phyloP scores from a whole-genome alignment of 768 basidiomycete species.

The Hygrophorus pudorinus region DNA sequence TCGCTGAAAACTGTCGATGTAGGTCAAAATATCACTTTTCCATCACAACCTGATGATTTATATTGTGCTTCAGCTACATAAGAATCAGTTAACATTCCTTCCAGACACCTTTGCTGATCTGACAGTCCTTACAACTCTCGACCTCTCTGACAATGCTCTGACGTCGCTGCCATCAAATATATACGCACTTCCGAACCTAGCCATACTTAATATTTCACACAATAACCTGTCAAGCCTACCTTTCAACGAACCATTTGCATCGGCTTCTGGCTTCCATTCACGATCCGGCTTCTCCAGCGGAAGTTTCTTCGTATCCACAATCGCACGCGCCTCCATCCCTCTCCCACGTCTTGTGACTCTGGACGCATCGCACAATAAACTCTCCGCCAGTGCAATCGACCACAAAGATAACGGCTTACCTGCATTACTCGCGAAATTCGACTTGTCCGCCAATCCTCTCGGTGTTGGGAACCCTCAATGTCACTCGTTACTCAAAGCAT shows the following conservation, averaged over 20 bases:
- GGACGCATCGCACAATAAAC: conserved; percentile 58
- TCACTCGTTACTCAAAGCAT: conserved; percentile 32
- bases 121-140: conserved; percentile 52
- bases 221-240: conserved; percentile 54
- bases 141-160: conserved; percentile 67
- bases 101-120: conserved; percentile 64
- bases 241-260: conserved; percentile 48
- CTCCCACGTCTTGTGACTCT: conserved; percentile 58
- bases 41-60: background rate
- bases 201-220: conserved; percentile 60
- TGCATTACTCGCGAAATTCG: conserved; percentile 40
- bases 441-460: conserved; percentile 63
- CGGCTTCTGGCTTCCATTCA: conserved; percentile 3
- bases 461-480: conserved; percentile 24
- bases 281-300: conserved; percentile 21
- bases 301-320: conserved; percentile 54
- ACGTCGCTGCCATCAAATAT: conserved; percentile 51
- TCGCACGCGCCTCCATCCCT: conserved; percentile 53
- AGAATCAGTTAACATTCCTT: conserved; percentile 54
- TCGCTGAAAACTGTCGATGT: conserved; percentile 75
- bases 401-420: conserved; percentile 40
- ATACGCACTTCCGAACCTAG: conserved; percentile 60
- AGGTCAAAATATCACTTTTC: conserved; percentile 18
- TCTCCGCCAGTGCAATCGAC: conserved; percentile 48
- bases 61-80: conserved; percentile 45